phyloP scores from a whole-genome alignment of 2,329 filamentous ascomycete species.

The Fusarium coicis region DNA sequence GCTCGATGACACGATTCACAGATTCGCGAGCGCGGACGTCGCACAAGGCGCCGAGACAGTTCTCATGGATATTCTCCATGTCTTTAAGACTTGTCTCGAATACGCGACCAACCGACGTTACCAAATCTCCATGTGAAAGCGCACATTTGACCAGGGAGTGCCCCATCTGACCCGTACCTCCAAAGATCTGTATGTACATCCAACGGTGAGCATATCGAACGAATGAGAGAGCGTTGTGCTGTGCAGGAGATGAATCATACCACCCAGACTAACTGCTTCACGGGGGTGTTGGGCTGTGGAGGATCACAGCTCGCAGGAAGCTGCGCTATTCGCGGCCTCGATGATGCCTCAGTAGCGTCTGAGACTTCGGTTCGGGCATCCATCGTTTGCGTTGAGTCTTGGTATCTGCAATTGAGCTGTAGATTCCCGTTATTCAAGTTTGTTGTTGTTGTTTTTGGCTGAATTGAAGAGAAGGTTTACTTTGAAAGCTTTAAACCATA shows the following conservation, averaged over 20 bases:
- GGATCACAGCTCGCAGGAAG: slow-evolving; percentile 90
- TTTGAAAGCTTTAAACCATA: slow-evolving; percentile 1
- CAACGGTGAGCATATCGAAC: slow-evolving; percentile 3
- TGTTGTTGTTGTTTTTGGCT: not conserved
- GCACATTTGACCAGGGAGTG: slow-evolving; percentile 87
- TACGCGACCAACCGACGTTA: slow-evolving; percentile 85
- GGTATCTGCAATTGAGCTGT: not conserved
- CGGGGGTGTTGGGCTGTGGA: slow-evolving; percentile 74
- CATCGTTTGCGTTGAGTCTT: slow-evolving; percentile 26
- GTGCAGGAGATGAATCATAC: slow-evolving; percentile 56
- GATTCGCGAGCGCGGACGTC: slow-evolving; percentile 87
- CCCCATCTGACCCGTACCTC: slow-evolving; percentile 97
- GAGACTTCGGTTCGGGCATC: slow-evolving; percentile 42
- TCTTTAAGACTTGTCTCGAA: slow-evolving; percentile 78
- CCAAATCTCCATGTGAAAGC: slow-evolving; percentile 82
- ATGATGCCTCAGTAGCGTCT: slow-evolving; percentile 42
- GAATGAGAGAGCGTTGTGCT: not conserved
- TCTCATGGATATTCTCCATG: slow-evolving; percentile 77
- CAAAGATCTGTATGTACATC: slow-evolving; percentile 77
- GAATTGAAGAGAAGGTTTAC: slow-evolving; percentile 8
- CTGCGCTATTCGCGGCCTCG: slow-evolving; percentile 55
- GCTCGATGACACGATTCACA: slow-evolving; percentile 76
- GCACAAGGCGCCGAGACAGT: slow-evolving; percentile 84
- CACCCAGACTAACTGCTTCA: slow-evolving; percentile 87
- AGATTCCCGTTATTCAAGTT: not conserved